Evolutionary conservation across 371 early-diverging fungal species (phyloP).

Genomic region (Haplosporangium sp.): DNA sequence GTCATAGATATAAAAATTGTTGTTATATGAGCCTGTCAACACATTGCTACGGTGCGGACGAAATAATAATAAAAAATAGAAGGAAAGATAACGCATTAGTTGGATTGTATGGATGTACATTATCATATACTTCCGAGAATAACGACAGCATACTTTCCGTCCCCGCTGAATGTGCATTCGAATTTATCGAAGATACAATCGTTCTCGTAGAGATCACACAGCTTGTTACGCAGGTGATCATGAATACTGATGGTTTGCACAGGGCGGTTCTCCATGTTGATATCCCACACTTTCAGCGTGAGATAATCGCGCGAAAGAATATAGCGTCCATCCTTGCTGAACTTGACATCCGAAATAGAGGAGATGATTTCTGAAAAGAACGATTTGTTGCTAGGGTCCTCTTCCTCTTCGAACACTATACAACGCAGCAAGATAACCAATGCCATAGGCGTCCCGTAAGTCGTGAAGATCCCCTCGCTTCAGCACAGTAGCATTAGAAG

Average conservation of each 20-base stretch:
- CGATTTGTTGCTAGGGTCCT: conserved; percentile 91
- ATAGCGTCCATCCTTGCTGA: conserved; percentile 95
- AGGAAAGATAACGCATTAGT: too few relatives aligned
- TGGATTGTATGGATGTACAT: too few relatives aligned
- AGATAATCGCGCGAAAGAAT: conserved; percentile 97
- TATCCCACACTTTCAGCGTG: conserved; percentile 97
- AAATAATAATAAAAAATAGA: neutral
- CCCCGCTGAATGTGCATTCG: conserved; percentile 96
- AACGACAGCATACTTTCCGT: conserved; percentile 67
- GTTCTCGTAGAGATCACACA: conserved; percentile 98
- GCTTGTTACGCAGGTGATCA: conserved; percentile 91
- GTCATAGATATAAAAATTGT: conserved; percentile 94
- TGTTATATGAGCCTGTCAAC: conserved; percentile 97
- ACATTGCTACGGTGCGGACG: conserved; percentile 61
- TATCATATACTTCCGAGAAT: too few relatives aligned
- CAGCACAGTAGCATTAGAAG: too few relatives aligned
- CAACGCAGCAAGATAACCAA: neutral
- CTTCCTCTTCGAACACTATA: conserved; percentile 92
- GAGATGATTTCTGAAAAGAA: conserved; percentile 99
- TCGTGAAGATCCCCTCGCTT: neutral
- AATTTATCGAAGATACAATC: conserved; percentile 99
- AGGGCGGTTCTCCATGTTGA: conserved; percentile 95
- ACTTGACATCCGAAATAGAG: conserved; percentile 95
- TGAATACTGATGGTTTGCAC: conserved; percentile 95
- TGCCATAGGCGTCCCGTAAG: neutral